These are phyloP conservation scores for Nigrospora oryzae DNA, from an alignment of 2,329 filamentous ascomycete genomes.

Conservation along the genomic window DNA sequence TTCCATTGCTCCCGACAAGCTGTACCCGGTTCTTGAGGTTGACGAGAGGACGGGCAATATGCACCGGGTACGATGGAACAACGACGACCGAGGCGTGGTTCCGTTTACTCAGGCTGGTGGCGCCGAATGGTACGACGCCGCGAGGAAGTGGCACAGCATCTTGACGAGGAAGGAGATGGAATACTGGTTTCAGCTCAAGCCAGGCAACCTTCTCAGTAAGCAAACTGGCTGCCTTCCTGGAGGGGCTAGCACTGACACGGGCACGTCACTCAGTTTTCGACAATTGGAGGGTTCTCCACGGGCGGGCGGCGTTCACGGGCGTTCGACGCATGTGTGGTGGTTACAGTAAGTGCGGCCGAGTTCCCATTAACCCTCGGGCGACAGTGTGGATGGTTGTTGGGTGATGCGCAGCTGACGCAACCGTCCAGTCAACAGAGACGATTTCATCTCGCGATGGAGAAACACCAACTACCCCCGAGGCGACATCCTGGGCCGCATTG, in stretches of 20 bases:
- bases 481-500: conserved; percentile 28
- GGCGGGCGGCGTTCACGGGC: conserved; percentile 73
- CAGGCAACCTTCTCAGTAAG: conserved; percentile 70
- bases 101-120: conserved; percentile 42
- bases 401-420: conserved; percentile 1
- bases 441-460: conserved; percentile 69
- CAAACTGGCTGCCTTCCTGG: background rate
- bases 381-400: background rate
- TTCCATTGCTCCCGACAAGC: conserved; percentile 62
- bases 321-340: conserved; percentile 82
- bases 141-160: conserved; percentile 63
- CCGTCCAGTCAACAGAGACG: conserved; percentile 63
- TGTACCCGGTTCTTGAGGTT: conserved; percentile 65
- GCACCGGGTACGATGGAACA: conserved; percentile 80
- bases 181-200: conserved; percentile 73
- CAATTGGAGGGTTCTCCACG: conserved; percentile 92
- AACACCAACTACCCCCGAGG: conserved; percentile 56
- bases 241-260: background rate
- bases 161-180: conserved; percentile 57
- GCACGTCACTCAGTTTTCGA: conserved; percentile 62
- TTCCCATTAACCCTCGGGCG: background rate
- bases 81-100: conserved; percentile 72
- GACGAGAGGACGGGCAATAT: conserved; percentile 27
- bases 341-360: conserved; percentile 57
- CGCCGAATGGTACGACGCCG: conserved; percentile 69